A percentile compares a stretch with the other conserved stretches of the same genome.
phyloP scores from a whole-genome alignment of 768 basidiomycete genomes.

The Auricularia heimuer region DNA sequence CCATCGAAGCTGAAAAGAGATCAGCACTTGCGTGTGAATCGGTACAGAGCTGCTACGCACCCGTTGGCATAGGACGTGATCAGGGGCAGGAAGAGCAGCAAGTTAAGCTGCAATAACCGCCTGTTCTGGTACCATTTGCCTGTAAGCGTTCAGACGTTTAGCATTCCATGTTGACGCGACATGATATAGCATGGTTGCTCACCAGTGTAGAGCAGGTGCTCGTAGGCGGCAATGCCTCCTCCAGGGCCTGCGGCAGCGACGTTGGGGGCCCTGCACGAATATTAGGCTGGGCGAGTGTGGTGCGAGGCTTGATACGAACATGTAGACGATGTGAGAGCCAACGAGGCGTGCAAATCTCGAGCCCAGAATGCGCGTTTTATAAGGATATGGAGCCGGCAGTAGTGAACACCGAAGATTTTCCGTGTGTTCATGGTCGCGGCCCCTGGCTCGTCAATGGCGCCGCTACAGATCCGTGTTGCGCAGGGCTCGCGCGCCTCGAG shows the following conservation, averaged over 20 bases:
- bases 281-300: neutral
- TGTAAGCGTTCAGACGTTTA: neutral
- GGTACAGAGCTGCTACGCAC: neutral
- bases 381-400: neutral
- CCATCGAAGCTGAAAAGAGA: conserved; percentile 13
- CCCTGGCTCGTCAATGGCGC: conserved; percentile 39
- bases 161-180: neutral
- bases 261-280: conserved; percentile 1
- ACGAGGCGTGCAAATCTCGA: neutral
- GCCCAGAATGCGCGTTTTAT: neutral
- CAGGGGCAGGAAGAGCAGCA: conserved; percentile 15
- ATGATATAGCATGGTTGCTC: neutral
- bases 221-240: conserved; percentile 30
- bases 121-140: conserved; percentile 10
- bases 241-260: neutral
- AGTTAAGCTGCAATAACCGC: conserved; percentile 13
- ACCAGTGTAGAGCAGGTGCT: conserved; percentile 71
- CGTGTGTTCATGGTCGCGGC: conserved; percentile 22
- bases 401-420: conserved; percentile 47
- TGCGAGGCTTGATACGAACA: neutral
- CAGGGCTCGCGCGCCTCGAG: neutral
- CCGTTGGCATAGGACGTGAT: conserved; percentile 19
- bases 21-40: neutral
- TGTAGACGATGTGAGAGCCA: neutral
- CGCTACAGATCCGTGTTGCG: conserved; percentile 31